Evolutionary conservation across 2,329 filamentous ascomycete genomes (phyloP).

Genomic region (Diaporthe batatas): DNA sequence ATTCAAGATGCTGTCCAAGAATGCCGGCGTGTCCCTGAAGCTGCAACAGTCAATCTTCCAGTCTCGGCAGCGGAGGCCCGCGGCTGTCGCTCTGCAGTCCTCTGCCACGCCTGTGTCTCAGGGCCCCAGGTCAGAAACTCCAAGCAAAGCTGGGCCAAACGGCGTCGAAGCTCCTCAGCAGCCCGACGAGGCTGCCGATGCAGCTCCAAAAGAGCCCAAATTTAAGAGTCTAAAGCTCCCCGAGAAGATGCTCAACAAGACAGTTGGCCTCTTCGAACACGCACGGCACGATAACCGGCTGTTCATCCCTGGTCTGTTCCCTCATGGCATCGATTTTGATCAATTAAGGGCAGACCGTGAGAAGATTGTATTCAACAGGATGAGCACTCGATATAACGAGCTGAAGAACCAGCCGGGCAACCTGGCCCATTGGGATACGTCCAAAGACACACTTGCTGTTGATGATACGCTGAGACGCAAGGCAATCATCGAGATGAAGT

Average conservation of each 20-base stretch:
- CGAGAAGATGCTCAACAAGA: slow-evolving; percentile 64
- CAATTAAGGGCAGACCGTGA: slow-evolving; percentile 89
- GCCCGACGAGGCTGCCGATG: slow-evolving; percentile 44
- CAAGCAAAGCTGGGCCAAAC: slow-evolving; percentile 51
- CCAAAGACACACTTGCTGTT: slow-evolving; percentile 73
- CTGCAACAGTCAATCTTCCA: slow-evolving; percentile 88
- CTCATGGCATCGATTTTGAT: slow-evolving; percentile 88
- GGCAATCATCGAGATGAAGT: slow-evolving; percentile 95
- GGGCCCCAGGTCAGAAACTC: slow-evolving; percentile 49
- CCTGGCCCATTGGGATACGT: slow-evolving; percentile 87
- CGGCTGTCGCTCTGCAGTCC: slow-evolving; percentile 63
- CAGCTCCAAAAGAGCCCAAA: slow-evolving; percentile 58
- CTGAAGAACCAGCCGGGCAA: slow-evolving; percentile 88
- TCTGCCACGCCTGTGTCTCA: slow-evolving; percentile 51
- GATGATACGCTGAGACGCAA: slow-evolving; percentile 90
- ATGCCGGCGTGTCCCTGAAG: slow-evolving; percentile 81
- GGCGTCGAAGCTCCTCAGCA: slow-evolving; percentile 58
- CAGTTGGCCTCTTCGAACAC: slow-evolving; percentile 86
- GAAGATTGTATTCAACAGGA: slow-evolving; percentile 88
- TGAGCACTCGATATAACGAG: slow-evolving; percentile 86
- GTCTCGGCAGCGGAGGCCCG: slow-evolving; percentile 75
- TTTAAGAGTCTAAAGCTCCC: slow-evolving; percentile 85
- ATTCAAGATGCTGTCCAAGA: slow-evolving; percentile 91
- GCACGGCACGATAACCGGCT: slow-evolving; percentile 79
- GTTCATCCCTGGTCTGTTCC: slow-evolving; percentile 89